These are phyloP conservation scores for Teratosphaeria zuluensis DNA, from an alignment of 2,329 filamentous ascomycete genomes.

Conservation along the genomic window DNA sequence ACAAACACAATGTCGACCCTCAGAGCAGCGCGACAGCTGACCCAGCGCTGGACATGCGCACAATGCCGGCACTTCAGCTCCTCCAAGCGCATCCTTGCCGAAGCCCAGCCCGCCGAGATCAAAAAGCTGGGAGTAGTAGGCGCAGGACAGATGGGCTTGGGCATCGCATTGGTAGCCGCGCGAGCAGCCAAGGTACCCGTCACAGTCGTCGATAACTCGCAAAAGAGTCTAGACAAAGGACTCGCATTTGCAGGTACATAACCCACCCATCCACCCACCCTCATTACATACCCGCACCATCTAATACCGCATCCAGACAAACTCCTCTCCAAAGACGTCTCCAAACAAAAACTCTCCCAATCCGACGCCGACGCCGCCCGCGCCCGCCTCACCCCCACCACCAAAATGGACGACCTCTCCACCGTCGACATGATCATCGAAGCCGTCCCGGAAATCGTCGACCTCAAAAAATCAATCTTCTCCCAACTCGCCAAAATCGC, in stretches of 20 bases:
- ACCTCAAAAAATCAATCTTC: conserved; percentile 53
- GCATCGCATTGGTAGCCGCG: conserved; percentile 89
- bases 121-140: conserved; percentile 86
- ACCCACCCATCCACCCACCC: background rate
- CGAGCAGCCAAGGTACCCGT: conserved; percentile 76
- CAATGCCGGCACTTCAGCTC: conserved; percentile 55
- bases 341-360: conserved; percentile 76
- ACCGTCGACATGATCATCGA: conserved; percentile 96
- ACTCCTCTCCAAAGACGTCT: conserved; percentile 83
- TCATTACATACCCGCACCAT: background rate
- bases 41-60: conserved; percentile 6
- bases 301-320: conserved; percentile 53
- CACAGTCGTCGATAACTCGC: conserved; percentile 72
- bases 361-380: conserved; percentile 67
- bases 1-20: background rate
- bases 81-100: conserved; percentile 33
- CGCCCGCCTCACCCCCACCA: conserved; percentile 58
- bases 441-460: conserved; percentile 58
- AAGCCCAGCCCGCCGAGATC: conserved; percentile 58
- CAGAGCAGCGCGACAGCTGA: background rate
- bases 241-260: conserved; percentile 70
- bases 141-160: conserved; percentile 70
- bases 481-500: conserved; percentile 70
- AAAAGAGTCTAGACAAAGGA: conserved; percentile 79
- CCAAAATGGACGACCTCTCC: conserved; percentile 65